Conservation (phyloP, 2,329 filamentous ascomycete species). For the Aschersonia sp. region DNA sequence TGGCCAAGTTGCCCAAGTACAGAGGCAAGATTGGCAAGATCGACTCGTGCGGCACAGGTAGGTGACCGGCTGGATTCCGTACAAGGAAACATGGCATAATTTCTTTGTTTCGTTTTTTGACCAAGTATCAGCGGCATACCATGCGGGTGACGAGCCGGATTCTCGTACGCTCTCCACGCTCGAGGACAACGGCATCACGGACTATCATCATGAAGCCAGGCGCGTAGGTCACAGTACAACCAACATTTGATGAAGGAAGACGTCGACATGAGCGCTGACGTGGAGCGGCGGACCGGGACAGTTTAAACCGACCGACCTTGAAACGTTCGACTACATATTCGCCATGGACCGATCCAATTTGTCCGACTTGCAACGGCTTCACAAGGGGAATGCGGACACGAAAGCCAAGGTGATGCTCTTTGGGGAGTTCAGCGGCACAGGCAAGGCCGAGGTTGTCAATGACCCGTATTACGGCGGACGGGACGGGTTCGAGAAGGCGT, state of each 20-base stretch:
- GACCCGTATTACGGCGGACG: slow-evolving; percentile 90
- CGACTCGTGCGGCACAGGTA: slow-evolving; percentile 78
- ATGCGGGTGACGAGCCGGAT: slow-evolving; percentile 64
- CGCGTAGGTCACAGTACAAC: slow-evolving; percentile 35
- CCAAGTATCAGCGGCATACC: slow-evolving; percentile 52
- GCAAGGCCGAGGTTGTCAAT: slow-evolving; percentile 53
- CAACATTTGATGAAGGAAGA: neutral
- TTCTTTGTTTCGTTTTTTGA: neutral
- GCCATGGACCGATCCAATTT: slow-evolving; percentile 87
- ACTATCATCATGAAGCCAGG: slow-evolving; percentile 65
- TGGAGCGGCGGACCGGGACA: slow-evolving; percentile 10
- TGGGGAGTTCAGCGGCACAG: slow-evolving; percentile 61
- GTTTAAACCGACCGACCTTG: slow-evolving; percentile 56
- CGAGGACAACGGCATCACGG: slow-evolving; percentile 54
- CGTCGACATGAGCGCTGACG: neutral
- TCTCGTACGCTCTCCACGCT: slow-evolving; percentile 73
- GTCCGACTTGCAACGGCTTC: slow-evolving; percentile 48
- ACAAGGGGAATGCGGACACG: slow-evolving; percentile 39
- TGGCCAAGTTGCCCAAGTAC: slow-evolving; percentile 47
- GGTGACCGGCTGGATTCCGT: slow-evolving; percentile 1
- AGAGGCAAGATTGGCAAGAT: slow-evolving; percentile 48
- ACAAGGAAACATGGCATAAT: neutral
- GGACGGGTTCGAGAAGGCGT: slow-evolving; percentile 74
- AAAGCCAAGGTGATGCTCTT: slow-evolving; percentile 66
- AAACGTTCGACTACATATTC: slow-evolving; percentile 81